phyloP scores from a whole-genome alignment of 1,284 basidiomycete species.

The Ganoderma lucidum region DNA sequence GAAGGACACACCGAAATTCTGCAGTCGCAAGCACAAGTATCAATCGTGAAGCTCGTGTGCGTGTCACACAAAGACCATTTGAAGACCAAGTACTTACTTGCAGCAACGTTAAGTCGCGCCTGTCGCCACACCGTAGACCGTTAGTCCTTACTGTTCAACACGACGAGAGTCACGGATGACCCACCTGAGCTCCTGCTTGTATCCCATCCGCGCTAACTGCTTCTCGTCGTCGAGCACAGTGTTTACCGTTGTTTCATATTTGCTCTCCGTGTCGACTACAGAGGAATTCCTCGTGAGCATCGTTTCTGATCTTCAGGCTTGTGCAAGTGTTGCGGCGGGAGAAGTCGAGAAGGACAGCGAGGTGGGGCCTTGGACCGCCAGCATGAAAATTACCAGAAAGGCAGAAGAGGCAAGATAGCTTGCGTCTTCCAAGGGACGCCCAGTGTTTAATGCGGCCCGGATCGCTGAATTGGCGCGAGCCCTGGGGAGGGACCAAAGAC shows the following conservation, averaged over 20 bases:
- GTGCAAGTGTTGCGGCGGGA: too few relatives aligned
- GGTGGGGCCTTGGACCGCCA: background rate
- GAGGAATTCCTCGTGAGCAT: background rate
- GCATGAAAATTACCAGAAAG: background rate
- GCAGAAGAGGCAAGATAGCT: too few relatives aligned
- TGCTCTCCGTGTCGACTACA: slow-evolving; percentile 17
- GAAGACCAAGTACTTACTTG: slow-evolving; percentile 51
- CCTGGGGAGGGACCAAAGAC: too few relatives aligned
- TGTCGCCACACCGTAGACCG: slow-evolving; percentile 18
- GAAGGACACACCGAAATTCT: slow-evolving; percentile 83
- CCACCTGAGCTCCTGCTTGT: slow-evolving; percentile 77
- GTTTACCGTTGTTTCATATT: slow-evolving; percentile 10
- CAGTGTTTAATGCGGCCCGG: too few relatives aligned
- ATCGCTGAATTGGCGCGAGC: too few relatives aligned
- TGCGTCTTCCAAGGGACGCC: too few relatives aligned
- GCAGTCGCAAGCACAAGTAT: slow-evolving; percentile 1
- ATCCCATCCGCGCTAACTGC: slow-evolving; percentile 76
- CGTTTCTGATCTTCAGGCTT: background rate
- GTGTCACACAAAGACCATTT: slow-evolving; percentile 1
- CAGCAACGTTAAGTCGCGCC: slow-evolving; percentile 64
- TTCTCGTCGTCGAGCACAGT: slow-evolving; percentile 56
- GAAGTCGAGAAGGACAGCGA: background rate
- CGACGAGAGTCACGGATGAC: slow-evolving; percentile 24
- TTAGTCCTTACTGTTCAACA: background rate
- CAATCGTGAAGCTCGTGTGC: slow-evolving; percentile 14